phyloP scores from a whole-genome alignment of 257 asterid species.

The Cynanchum wilfordii region DNA sequence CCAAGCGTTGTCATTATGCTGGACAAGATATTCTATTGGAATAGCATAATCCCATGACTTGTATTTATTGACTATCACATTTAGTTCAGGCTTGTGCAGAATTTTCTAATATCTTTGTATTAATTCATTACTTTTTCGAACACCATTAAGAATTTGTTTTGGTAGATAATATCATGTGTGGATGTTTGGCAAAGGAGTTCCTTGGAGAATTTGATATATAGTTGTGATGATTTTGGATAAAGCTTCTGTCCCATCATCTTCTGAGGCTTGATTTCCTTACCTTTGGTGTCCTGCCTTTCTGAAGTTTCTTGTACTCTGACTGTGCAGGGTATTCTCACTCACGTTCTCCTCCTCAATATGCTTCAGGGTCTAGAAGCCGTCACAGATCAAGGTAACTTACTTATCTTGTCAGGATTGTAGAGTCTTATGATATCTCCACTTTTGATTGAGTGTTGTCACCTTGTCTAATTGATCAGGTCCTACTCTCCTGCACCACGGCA shows the following conservation, averaged over 20 bases:
- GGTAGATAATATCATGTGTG: not conserved
- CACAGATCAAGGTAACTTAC: constrained; percentile 27
- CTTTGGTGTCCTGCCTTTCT: not conserved
- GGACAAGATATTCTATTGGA: not conserved
- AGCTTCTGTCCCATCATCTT: not conserved
- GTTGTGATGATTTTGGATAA: not conserved
- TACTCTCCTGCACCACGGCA: constrained; percentile 28
- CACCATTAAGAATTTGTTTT: not conserved
- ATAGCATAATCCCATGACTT: not conserved
- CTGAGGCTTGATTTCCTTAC: not conserved
- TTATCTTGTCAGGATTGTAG: not conserved
- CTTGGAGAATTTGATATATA: not conserved
- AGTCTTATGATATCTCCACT: not conserved
- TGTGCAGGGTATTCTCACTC: constrained; percentile 28
- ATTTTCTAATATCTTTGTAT: not conserved
- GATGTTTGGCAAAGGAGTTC: not conserved
- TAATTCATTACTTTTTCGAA: not conserved
- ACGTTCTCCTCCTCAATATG: constrained; percentile 33
- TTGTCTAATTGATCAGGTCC: constrained; percentile 19
- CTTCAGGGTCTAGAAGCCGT: constrained; percentile 30
- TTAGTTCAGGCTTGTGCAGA: not conserved
- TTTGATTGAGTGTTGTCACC: not conserved
- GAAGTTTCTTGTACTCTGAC: not conserved
- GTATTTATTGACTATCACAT: not conserved
- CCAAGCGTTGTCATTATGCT: not conserved